Percentiles rank a stretch among this genome's conserved stretches.
These are phyloP conservation scores for Tritrichomonas foetus DNA, from an alignment of 208 protist genomes.

Conservation along the genomic window DNA sequence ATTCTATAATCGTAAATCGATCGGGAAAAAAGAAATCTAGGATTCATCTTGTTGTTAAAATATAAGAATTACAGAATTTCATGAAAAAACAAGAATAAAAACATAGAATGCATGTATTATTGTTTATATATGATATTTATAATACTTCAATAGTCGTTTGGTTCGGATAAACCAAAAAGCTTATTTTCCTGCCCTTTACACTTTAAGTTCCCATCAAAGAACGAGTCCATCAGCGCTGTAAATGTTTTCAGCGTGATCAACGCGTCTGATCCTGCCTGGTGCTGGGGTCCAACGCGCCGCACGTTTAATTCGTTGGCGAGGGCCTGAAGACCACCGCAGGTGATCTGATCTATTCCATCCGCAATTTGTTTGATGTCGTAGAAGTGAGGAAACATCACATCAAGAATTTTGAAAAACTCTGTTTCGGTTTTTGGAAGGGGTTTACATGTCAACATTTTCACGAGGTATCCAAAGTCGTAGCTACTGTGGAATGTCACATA, in stretches of 20 bases:
- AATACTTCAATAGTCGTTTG: too few species aligned
- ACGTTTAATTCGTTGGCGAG: slow-evolving; percentile 80
- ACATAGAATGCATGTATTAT: too few species aligned
- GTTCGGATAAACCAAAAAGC: background rate
- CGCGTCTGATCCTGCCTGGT: slow-evolving; percentile 84
- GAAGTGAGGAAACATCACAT: background rate
- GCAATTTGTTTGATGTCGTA: slow-evolving; percentile 1
- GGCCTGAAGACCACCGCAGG: slow-evolving; percentile 72
- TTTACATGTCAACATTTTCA: slow-evolving; percentile 67
- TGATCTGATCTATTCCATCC: background rate
- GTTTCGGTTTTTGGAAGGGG: background rate
- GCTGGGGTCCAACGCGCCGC: slow-evolving; percentile 59
- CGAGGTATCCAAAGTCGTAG: slow-evolving; percentile 94
- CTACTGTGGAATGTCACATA: slow-evolving; percentile 93
- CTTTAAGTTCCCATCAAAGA: background rate
- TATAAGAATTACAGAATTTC: too few species aligned
- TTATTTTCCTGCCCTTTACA: background rate
- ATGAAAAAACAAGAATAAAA: too few species aligned
- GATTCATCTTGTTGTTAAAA: too few species aligned
- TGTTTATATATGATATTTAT: too few species aligned
- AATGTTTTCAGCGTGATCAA: slow-evolving; percentile 56
- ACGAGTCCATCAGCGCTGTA: slow-evolving; percentile 39
- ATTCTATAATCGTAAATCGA: too few species aligned
- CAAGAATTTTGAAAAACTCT: background rate
- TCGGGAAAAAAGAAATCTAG: too few species aligned